These are phyloP conservation scores for Heliocybe sulcata DNA, from an alignment of 1,284 basidiomycete species.

Conservation along the genomic window DNA sequence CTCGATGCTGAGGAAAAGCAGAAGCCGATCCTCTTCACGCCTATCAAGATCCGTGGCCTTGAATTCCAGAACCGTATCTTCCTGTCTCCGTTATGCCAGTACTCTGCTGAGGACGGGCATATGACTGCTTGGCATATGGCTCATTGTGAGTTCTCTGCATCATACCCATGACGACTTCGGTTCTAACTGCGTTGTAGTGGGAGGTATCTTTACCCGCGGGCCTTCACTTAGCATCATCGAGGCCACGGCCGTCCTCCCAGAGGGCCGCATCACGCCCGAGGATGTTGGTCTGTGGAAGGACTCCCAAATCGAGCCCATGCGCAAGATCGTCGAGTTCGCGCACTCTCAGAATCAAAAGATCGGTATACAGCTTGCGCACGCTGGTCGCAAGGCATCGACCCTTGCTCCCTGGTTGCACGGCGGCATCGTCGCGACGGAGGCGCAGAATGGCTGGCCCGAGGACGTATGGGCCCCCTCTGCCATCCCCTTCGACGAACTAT, in stretches of 20 bases:
- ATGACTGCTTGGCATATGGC: constrained; percentile 73
- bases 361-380: constrained; percentile 74
- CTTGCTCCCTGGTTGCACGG: constrained; percentile 51
- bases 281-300: constrained; percentile 71
- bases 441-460: constrained; percentile 58
- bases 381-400: constrained; percentile 67
- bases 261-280: constrained; percentile 72
- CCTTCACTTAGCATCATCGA: constrained; percentile 59
- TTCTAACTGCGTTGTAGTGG: constrained; percentile 11
- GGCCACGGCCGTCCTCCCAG: constrained; percentile 66
- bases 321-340: constrained; percentile 59
- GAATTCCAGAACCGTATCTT: constrained; percentile 67
- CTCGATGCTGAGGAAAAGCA: constrained; percentile 31
- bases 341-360: constrained; percentile 58
- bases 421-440: constrained; percentile 23
- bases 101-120: constrained; percentile 61
- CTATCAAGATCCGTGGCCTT: constrained; percentile 50
- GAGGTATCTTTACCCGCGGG: constrained; percentile 45
- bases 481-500: constrained; percentile 39
- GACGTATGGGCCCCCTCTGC: constrained; percentile 23
- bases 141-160: constrained; percentile 37
- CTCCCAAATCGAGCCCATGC: constrained; percentile 57
- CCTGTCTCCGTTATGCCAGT: constrained; percentile 67
- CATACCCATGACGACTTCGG: neutral
- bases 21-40: constrained; percentile 56